These are phyloP conservation scores for Platanus orientalis DNA, from an alignment of 164 flowering plant species.

Conservation along the genomic window DNA sequence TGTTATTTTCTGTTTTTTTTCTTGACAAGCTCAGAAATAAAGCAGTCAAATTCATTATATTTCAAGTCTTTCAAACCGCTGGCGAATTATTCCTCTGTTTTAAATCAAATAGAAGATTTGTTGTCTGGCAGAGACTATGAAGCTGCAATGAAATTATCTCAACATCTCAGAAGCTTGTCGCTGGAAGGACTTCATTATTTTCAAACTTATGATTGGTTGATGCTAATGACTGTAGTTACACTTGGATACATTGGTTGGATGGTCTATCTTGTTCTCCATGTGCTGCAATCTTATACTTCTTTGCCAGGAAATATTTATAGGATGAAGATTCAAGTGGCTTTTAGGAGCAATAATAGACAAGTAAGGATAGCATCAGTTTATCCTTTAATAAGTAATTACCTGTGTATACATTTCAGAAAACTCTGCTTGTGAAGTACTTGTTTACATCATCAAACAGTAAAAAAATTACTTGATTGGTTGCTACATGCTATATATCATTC, in stretches of 20 bases:
- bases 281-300: slow-evolving; percentile 77
- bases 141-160: slow-evolving; percentile 56
- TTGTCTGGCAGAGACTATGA: slow-evolving; percentile 48
- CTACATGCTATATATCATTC: too few relatives aligned
- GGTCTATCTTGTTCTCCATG: slow-evolving; percentile 73
- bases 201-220: slow-evolving; percentile 96
- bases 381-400: neutral
- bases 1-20: slow-evolving; percentile 12
- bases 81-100: slow-evolving; percentile 39
- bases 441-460: neutral
- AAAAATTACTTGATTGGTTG: neutral
- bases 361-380: slow-evolving; percentile 24
- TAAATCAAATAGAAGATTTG: slow-evolving; percentile 61
- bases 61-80: slow-evolving; percentile 87
- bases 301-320: slow-evolving; percentile 32
- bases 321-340: slow-evolving; percentile 34
- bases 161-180: slow-evolving; percentile 68
- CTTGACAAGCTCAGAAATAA: slow-evolving; percentile 72
- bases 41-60: slow-evolving; percentile 59
- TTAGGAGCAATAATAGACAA: slow-evolving; percentile 26
- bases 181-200: slow-evolving; percentile 90
- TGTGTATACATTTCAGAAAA: neutral
- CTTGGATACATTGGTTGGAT: slow-evolving; percentile 97
- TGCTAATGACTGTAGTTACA: slow-evolving; percentile 85
- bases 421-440: neutral